phyloP scores from a whole-genome alignment of 2,329 filamentous ascomycete genomes.

The Arthroderma sp. region DNA sequence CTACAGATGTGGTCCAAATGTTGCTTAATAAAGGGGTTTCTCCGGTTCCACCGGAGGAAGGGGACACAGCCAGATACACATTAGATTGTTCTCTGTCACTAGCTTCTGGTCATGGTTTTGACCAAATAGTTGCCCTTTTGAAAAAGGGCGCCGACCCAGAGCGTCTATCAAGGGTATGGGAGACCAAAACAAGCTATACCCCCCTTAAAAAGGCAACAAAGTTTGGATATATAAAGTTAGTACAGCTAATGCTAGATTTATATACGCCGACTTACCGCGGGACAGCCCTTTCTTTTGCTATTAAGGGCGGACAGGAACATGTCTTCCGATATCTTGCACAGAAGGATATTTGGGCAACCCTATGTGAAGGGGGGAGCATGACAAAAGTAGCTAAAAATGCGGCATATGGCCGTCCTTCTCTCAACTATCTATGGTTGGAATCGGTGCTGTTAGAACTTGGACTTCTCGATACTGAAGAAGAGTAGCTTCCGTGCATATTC shows the following conservation, averaged over 20 bases:
- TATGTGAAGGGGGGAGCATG: too few species aligned
- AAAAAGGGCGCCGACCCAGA: neutral
- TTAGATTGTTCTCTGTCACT: neutral
- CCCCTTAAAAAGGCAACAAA: neutral
- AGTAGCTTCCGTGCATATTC: too few species aligned
- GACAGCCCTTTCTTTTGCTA: neutral
- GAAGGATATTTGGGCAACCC: too few species aligned
- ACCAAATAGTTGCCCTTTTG: neutral
- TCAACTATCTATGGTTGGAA: too few species aligned
- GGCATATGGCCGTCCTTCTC: too few species aligned
- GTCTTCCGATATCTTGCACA: neutral
- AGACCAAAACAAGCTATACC: neutral
- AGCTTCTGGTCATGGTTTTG: neutral
- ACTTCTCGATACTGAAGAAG: too few species aligned
- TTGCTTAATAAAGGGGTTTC: neutral
- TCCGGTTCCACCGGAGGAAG: neutral
- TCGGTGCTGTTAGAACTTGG: too few species aligned
- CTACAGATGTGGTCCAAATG: neutral
- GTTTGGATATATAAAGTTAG: neutral
- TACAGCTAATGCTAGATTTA: constrained; percentile 1
- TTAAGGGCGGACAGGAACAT: constrained; percentile 6
- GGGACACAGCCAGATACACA: neutral
- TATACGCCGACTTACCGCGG: neutral
- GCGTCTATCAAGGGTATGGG: neutral
- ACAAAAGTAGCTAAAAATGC: too few species aligned